A percentile compares a stretch with the other conserved stretches of the same genome.
Evolutionary conservation across 768 basidiomycete species (phyloP).

Genomic region (Mycena haematopus): DNA sequence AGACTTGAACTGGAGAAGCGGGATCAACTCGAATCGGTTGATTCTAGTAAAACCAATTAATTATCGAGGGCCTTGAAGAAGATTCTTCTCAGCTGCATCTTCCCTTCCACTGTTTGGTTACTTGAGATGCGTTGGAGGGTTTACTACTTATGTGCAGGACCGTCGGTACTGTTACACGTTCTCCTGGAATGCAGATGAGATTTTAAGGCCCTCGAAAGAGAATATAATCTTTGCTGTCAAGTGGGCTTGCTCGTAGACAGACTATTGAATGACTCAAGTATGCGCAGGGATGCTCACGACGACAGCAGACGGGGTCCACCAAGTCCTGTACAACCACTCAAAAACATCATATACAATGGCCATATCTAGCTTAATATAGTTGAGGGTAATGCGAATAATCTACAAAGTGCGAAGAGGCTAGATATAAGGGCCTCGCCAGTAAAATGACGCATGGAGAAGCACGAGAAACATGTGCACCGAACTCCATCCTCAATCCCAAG

Average conservation of each 20-base stretch:
- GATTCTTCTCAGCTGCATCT: too few species aligned
- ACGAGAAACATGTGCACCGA: conserved; percentile 14
- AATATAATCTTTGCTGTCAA: too few species aligned
- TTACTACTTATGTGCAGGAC: too few species aligned
- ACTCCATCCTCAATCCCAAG: conserved; percentile 49
- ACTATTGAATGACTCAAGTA: too few species aligned
- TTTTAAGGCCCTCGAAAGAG: too few species aligned
- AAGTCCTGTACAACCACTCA: not conserved
- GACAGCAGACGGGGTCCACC: too few species aligned
- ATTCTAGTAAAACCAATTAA: conserved; percentile 7
- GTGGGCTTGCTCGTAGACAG: too few species aligned
- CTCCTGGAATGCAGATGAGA: too few species aligned
- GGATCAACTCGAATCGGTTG: conserved; percentile 13
- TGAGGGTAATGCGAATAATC: conserved; percentile 29
- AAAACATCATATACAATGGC: conserved; percentile 6
- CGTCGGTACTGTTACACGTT: too few species aligned
- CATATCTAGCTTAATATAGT: conserved; percentile 31
- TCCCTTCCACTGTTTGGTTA: too few species aligned
- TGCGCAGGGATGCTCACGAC: too few species aligned
- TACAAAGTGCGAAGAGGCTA: conserved; percentile 31
- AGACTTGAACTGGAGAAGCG: conserved; percentile 52
- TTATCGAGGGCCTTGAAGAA: not conserved
- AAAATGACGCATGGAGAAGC: conserved; percentile 29
- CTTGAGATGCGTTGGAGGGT: too few species aligned
- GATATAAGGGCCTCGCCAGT: conserved; percentile 29